Evolutionary conservation across 2,329 filamentous ascomycete genomes (phyloP).

Genomic region (Fusarium succisae): DNA sequence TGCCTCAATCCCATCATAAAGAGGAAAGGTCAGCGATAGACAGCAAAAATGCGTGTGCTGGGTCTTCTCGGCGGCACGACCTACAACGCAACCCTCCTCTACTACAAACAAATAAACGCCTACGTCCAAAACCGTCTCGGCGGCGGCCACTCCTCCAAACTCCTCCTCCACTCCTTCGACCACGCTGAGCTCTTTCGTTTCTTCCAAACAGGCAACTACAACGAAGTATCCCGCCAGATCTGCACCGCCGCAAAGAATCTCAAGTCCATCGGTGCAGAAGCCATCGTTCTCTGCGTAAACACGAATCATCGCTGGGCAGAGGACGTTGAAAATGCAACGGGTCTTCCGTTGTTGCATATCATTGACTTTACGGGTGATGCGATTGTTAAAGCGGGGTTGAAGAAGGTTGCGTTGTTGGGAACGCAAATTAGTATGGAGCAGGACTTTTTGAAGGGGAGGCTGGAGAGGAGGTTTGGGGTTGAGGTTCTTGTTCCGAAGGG

Average conservation of each 20-base stretch:
- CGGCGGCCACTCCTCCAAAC: not conserved
- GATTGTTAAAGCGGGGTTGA: not conserved
- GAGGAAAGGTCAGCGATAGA: rapidly evolving
- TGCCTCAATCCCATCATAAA: too few species aligned
- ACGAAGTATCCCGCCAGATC: not conserved
- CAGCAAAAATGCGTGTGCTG: not conserved
- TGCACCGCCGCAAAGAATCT: slow-evolving; percentile 2
- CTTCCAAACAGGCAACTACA: slow-evolving; percentile 4
- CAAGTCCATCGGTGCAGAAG: slow-evolving; percentile 5
- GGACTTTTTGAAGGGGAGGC: not conserved
- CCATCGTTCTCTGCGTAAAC: slow-evolving; percentile 16
- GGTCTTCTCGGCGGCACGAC: slow-evolving; percentile 8
- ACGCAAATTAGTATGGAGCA: not conserved
- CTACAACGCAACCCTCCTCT: not conserved
- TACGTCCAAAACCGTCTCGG: not conserved
- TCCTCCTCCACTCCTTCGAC: slow-evolving; percentile 8
- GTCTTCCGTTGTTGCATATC: not conserved
- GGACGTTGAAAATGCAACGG: not conserved
- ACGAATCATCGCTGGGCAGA: slow-evolving; percentile 6
- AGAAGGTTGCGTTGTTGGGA: not conserved
- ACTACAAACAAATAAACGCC: slow-evolving; percentile 8
- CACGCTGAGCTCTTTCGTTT: not conserved
- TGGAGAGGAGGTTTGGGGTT: not conserved
- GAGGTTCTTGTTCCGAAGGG: not conserved
- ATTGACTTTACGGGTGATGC: not conserved